These are phyloP conservation scores for Fusarium marasasianum DNA, from an alignment of 2,329 filamentous ascomycete species.

Conservation along the genomic window DNA sequence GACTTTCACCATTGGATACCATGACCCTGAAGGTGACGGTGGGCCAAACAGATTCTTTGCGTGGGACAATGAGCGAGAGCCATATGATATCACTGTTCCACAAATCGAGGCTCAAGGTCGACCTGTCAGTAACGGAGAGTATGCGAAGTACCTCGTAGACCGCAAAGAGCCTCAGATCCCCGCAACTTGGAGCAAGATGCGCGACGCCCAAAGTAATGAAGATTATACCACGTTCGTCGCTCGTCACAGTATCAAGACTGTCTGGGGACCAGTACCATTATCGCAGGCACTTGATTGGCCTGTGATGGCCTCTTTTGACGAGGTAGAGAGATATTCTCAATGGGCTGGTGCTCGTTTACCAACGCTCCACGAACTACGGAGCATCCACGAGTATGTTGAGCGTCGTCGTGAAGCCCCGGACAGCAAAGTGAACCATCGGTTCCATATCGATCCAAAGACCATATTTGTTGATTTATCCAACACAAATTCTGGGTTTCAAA, in stretches of 20 bases:
- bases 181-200: slow-evolving; percentile 6
- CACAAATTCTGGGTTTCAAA: slow-evolving; percentile 14
- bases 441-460: neutral
- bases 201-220: neutral
- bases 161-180: neutral
- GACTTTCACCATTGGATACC: slow-evolving; percentile 4
- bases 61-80: slow-evolving; percentile 30
- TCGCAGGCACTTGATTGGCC: slow-evolving; percentile 20
- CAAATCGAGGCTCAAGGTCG: slow-evolving; percentile 7
- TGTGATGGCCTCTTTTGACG: slow-evolving; percentile 17
- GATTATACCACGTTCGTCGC: slow-evolving; percentile 2
- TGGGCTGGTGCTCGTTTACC: slow-evolving; percentile 21
- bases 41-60: slow-evolving; percentile 25
- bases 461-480: slow-evolving; percentile 6
- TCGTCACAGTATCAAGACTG: slow-evolving; percentile 17
- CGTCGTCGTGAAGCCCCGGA: neutral
- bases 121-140: slow-evolving; percentile 24
- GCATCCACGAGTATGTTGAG: slow-evolving; percentile 16
- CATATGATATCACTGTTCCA: neutral
- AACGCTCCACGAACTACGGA: slow-evolving; percentile 23
- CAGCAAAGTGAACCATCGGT: neutral
- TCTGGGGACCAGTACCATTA: slow-evolving; percentile 7
- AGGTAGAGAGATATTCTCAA: slow-evolving; percentile 9
- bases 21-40: slow-evolving; percentile 4
- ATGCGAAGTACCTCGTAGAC: neutral